phyloP scores from a whole-genome alignment of 768 basidiomycete genomes.

The Boletus rubescentipes region DNA sequence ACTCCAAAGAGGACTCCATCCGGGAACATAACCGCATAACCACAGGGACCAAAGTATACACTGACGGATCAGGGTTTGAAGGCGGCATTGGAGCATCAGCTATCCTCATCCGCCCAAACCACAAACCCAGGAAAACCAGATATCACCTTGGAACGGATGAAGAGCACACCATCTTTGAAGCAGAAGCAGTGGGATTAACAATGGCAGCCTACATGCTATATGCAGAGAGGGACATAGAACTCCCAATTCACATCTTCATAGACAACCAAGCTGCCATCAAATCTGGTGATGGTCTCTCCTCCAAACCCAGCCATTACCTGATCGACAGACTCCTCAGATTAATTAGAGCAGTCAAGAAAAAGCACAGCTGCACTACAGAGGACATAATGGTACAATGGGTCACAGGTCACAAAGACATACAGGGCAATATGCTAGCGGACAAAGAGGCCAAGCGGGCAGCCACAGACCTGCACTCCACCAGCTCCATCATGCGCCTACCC shows the following conservation, averaged over 20 bases:
- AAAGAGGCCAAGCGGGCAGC: no score
- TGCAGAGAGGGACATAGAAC: background rate
- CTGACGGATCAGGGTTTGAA: no score
- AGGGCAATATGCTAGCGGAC: no score
- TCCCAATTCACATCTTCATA: background rate
- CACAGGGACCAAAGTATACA: no score
- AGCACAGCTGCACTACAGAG: no score
- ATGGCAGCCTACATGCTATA: background rate
- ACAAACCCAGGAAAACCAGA: background rate
- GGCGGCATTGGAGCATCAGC: no score
- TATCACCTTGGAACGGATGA: background rate
- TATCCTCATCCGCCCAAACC: accelerated
- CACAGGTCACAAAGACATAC: no score
- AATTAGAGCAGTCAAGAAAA: no score
- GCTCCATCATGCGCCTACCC: background rate
- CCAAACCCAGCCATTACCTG: background rate
- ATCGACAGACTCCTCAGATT: background rate
- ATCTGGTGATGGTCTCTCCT: background rate
- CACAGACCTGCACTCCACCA: no score
- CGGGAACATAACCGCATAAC: no score
- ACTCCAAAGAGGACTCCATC: no score
- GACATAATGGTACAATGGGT: no score
- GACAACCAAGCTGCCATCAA: constrained; percentile 1
- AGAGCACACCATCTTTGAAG: background rate
- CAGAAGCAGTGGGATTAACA: background rate